A percentile compares a stretch with the other conserved stretches of the same genome.
phyloP scores from a whole-genome alignment of 345 rosid species.

The Acer yangbiense region DNA sequence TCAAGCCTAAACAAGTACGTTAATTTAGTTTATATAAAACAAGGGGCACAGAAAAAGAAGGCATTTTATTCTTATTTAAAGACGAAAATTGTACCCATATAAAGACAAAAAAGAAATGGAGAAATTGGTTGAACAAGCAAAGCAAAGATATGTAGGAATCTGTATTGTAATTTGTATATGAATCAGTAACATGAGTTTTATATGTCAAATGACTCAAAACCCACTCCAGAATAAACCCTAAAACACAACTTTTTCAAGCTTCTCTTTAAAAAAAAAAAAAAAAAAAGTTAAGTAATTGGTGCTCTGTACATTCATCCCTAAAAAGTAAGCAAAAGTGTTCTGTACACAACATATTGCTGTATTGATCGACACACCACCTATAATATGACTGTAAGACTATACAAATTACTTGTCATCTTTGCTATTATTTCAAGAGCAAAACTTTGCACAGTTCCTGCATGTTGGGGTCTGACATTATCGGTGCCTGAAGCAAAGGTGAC shows the following conservation, averaged over 20 bases:
- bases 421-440: not conserved
- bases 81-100: not conserved
- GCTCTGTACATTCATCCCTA: conserved; percentile 13
- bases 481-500: not conserved
- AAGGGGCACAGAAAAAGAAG: not conserved
- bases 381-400: not conserved
- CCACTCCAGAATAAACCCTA: not conserved
- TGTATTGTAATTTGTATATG: not conserved
- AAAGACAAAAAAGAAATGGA: not conserved
- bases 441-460: conserved; percentile 11
- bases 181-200: not conserved
- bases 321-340: not conserved
- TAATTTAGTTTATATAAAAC: no score
- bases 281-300: not conserved
- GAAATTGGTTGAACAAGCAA: not conserved
- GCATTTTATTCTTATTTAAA: not conserved
- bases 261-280: not conserved
- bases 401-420: conserved; percentile 11
- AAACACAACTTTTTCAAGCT: not conserved
- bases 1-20: not conserved
- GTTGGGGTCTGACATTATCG: conserved; percentile 15
- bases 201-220: not conserved
- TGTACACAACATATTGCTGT: not conserved
- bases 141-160: not conserved
- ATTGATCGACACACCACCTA: conserved; percentile 9